Percentiles rank a stretch among this genome's conserved stretches.
These are phyloP conservation scores for Schizonepeta tenuifolia DNA, from an alignment of 257 asterid species.

Conservation along the genomic window DNA sequence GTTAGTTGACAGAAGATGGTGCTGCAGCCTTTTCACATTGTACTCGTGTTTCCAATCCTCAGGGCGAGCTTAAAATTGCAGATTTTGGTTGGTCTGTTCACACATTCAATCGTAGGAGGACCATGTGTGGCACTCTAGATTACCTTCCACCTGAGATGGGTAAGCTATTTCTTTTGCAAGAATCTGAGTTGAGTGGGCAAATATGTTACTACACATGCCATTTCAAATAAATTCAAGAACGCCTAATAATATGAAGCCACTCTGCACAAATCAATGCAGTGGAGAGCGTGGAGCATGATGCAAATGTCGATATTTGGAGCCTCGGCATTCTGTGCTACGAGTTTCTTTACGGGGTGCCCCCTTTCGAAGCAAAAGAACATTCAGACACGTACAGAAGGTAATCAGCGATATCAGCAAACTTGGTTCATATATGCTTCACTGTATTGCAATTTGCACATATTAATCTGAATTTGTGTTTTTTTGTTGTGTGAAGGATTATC, in stretches of 20 bases:
- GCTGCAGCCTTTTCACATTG: constrained; percentile 27
- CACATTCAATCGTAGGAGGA: constrained; percentile 90
- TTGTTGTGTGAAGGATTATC: constrained; percentile 61
- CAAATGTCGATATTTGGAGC: constrained; percentile 97
- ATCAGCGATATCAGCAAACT: background rate
- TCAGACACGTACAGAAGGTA: constrained; percentile 96
- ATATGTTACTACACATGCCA: background rate
- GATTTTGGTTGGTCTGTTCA: constrained; percentile 99
- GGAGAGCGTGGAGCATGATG: constrained; percentile 95
- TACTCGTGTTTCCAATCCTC: constrained; percentile 28
- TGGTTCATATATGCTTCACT: background rate
- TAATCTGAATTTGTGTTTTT: constrained; percentile 1
- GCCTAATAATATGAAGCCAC: background rate
- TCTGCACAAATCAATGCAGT: constrained; percentile 46
- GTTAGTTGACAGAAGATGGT: background rate
- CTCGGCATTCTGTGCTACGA: constrained; percentile 96
- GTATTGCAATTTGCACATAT: background rate
- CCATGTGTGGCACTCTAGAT: constrained; percentile 99
- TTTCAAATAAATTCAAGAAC: background rate
- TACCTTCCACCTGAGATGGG: constrained; percentile 99
- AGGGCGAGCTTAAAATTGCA: constrained; percentile 98
- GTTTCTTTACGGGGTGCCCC: constrained; percentile 90
- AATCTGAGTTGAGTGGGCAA: background rate
- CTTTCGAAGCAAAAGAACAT: constrained; percentile 96
- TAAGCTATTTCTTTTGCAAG: constrained; percentile 33